Evolutionary conservation across 2,329 filamentous ascomycete species (phyloP), one percentile per base, ranked within the genome.

Genomic region (Penicillium decumbens): DNA sequence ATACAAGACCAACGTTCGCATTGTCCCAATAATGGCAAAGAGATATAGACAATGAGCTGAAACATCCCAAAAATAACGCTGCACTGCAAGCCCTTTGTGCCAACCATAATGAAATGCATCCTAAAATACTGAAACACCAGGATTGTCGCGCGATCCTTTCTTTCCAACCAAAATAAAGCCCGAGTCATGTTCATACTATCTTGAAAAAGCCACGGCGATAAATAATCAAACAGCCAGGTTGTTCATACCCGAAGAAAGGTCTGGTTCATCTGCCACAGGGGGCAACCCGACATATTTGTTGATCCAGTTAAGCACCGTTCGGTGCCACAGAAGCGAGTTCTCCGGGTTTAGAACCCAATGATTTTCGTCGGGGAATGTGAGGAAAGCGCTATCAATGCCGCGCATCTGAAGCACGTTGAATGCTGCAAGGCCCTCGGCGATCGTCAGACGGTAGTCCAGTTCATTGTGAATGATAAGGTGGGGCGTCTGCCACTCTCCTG

Each of bases 271-370:
- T 3, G 65, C 64, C 43, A 75, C 71, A n/a, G 71, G 65, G 23
- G 75, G 70, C 49, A 83, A 59, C 1, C 80, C 81, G 2, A 75
- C 77, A 63, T 80, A 77, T 54, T 75, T 75, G 63, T 83, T 83
- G 58, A 87, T 82, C 83, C 88, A 96, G 48, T 82, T 82, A 27
- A 96, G 65, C 13, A 97, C 90, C 50, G 89, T 87, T 48, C 80
- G 80, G 64, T 97, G 90, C 93, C 93, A 97, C 18, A 95, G 79
- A 15, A 96, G 74, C 3, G 84, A 87, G 68, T 97, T 97, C 71
- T 96, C 92, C 0, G 87, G 88, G 67, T 95, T 95, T 46, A 95
- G 65, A 3, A 96, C 90, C 89, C 89, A 87, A 60, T 88, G 84
- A 43, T 84, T 82, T 69, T 89, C 86, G 63, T 88, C 89, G 0